Evolutionary conservation across 2,329 filamentous ascomycete genomes (phyloP), one percentile per base, ranked within the genome.

Genomic region (Phialemonium atrogriseum): DNA sequence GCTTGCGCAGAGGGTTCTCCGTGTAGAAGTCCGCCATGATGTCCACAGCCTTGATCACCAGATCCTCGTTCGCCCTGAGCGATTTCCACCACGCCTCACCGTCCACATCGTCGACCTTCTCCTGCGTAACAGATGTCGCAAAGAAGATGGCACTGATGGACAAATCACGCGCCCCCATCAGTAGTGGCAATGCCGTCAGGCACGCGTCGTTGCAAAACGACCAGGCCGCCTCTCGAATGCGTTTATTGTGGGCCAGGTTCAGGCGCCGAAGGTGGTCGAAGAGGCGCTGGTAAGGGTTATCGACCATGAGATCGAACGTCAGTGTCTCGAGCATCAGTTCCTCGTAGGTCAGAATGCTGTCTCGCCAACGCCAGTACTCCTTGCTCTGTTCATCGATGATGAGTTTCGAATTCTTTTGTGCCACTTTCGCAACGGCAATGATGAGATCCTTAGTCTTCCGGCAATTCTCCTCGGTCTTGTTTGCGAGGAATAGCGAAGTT

Each of bases 301-400:
- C 84, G 17, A 95, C 69, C 56, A 88, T 85, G 27, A 98, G 68
- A 53, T 98, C 91, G 55, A 98, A 98, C 38, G 88, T 96, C 12
- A 98, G 68, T 27, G 78, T 77, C 55, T 96, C 91, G 11, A 98
- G 71, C 63, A 98, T 82, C 25, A 89, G 66, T 53, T 96, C 91
- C 59, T 98, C 91, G 51, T 93, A 86, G 43, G 83, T 80, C 10
- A 96, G 65, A 35, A 98, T 94, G 36, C 82, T 91, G 52, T 98
- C 91, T 39, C 87, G 77, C 91, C 91, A 98, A 49, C 84, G 77
- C 91, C 91, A 98, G 54, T 91, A 98, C 52, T 98, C 91, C 51
- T 95, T 96, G 45, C 84, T 93, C 56, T 96, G 88, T 58, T 96
- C 91, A 52, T 98, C 91, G 32, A 96, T 84, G 33, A 89, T 68